phyloP scores from a whole-genome alignment of 306 rosid genomes.

The Quercus engelmannii region DNA sequence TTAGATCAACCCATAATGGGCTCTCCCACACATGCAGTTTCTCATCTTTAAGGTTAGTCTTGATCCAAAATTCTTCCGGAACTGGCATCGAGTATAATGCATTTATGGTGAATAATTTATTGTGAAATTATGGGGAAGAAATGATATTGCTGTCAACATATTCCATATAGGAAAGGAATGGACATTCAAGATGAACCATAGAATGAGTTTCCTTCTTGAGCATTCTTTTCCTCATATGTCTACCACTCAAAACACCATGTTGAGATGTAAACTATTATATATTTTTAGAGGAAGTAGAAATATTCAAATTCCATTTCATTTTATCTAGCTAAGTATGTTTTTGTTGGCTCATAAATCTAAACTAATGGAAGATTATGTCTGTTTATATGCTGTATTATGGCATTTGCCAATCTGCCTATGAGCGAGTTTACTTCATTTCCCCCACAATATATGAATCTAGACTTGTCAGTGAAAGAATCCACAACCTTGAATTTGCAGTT shows the following conservation, averaged over 20 bases:
- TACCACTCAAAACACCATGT: neutral
- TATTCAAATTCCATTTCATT: neutral
- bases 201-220: neutral
- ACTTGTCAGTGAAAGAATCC: neutral
- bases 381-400: neutral
- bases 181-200: neutral
- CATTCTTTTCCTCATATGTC: neutral
- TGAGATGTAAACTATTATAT: neutral
- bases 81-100: neutral
- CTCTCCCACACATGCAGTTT: neutral
- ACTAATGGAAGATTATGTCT: neutral
- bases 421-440: neutral
- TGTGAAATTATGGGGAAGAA: neutral
- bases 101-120: neutral
- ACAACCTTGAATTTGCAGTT: neutral
- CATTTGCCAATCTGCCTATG: neutral
- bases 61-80: neutral
- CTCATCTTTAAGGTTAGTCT: conserved; percentile 18
- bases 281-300: neutral
- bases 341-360: neutral
- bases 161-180: neutral
- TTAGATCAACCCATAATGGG: conserved; percentile 4
- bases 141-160: neutral
- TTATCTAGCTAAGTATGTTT: neutral
- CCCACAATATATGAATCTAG: neutral